Percentiles rank a stretch among this genome's conserved stretches.
These are phyloP conservation scores for Candida endomychidarum DNA, from an alignment of 805 yeast genomes.

Conservation along the genomic window DNA sequence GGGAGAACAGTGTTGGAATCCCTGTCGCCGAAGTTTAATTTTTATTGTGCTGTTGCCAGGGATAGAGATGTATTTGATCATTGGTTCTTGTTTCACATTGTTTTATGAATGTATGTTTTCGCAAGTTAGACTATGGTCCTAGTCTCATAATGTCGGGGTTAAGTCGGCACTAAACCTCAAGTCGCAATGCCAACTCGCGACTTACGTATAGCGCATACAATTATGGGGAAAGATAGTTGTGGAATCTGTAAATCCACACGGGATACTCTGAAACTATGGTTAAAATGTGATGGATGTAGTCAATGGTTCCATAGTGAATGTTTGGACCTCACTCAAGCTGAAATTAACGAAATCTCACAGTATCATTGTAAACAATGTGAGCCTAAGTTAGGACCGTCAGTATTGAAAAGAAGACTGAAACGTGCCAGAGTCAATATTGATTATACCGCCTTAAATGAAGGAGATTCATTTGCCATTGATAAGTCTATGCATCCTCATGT, in stretches of 20 bases:
- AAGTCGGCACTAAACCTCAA: no score
- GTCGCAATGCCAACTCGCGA: background rate
- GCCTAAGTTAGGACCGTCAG: conserved; percentile 47
- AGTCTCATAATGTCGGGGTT: no score
- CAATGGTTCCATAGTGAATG: conserved; percentile 59
- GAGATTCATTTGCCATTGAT: conserved; percentile 53
- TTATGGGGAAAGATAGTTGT: no score
- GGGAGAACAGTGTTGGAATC: no score
- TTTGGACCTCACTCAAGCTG: conserved; percentile 33
- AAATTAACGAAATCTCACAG: conserved; percentile 38
- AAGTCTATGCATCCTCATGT: conserved; percentile 55
- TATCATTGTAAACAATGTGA: conserved; percentile 60
- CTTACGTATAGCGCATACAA: no score
- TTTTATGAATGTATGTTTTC: no score
- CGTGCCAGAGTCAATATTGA: conserved; percentile 60
- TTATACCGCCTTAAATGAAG: conserved; percentile 76
- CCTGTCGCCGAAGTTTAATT: no score
- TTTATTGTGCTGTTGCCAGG: no score
- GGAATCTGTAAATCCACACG: conserved; percentile 22
- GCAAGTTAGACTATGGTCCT: no score
- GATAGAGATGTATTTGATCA: no score
- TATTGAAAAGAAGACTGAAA: conserved; percentile 51
- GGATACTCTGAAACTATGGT: conserved; percentile 39
- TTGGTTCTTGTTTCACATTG: no score
- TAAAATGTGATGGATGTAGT: conserved; percentile 55